A percentile compares a stretch with the other conserved stretches of the same genome.
These are phyloP conservation scores for Ceratocystis variospora DNA, from an alignment of 2,329 filamentous ascomycete species.

Conservation along the genomic window DNA sequence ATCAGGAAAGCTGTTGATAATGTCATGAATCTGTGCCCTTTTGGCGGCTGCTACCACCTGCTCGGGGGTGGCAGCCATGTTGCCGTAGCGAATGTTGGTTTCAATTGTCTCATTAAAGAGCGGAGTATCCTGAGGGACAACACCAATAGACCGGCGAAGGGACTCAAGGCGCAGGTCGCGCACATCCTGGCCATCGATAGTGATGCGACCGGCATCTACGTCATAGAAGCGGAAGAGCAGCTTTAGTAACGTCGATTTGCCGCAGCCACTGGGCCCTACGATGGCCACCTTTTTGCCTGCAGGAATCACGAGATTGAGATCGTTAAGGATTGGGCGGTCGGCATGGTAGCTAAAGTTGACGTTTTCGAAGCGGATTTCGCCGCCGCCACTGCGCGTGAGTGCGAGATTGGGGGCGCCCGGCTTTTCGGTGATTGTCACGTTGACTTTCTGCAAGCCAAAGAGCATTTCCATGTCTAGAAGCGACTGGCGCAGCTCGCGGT, in stretches of 20 bases:
- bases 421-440: conserved; percentile 69
- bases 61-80: conserved; percentile 59
- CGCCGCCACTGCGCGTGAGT: conserved; percentile 57
- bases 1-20: conserved; percentile 65
- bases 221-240: conserved; percentile 94
- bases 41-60: conserved; percentile 64
- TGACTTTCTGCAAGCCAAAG: conserved; percentile 94
- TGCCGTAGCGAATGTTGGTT: conserved; percentile 90
- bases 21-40: conserved; percentile 73
- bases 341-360: conserved; percentile 86
- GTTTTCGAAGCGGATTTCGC: conserved; percentile 87
- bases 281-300: conserved; percentile 93
- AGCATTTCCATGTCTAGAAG: conserved; percentile 96
- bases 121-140: conserved; percentile 93
- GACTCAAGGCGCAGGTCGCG: conserved; percentile 70
- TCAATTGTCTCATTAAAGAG: conserved; percentile 94
- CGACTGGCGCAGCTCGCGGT: conserved; percentile 86
- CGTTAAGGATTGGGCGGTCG: conserved; percentile 73
- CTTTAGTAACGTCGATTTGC: conserved; percentile 84
- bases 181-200: conserved; percentile 88
- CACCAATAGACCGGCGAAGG: conserved; percentile 72
- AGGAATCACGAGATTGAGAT: conserved; percentile 77
- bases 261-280: conserved; percentile 88
- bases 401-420: conserved; percentile 58
- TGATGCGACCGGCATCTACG: conserved; percentile 66